These are phyloP conservation scores for Zygosaccharomyces pseudobailii DNA, from an alignment of 1,139 yeast species.

Conservation along the genomic window DNA sequence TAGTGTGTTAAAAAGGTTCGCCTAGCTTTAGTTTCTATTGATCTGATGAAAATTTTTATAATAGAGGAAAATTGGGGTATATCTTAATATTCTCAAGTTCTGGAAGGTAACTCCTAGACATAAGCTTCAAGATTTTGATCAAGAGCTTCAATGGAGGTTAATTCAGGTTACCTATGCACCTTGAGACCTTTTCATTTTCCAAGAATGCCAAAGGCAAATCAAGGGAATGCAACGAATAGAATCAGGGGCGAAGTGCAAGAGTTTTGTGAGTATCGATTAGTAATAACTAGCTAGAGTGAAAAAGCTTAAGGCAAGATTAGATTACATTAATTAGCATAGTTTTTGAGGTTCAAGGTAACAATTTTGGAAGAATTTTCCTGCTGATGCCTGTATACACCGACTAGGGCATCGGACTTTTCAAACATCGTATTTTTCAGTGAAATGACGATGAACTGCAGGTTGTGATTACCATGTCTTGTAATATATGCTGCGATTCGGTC, in stretches of 20 bases:
- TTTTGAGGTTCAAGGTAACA: conserved; percentile 65
- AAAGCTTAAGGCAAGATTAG: not conserved
- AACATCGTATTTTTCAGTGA: conserved; percentile 83
- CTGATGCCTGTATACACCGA: conserved; percentile 90
- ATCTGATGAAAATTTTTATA: not conserved
- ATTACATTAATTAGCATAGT: conserved; percentile 42
- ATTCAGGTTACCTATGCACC: not conserved
- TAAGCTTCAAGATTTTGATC: not conserved
- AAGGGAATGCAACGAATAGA: not conserved
- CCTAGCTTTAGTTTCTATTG: not conserved
- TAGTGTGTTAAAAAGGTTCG: not conserved
- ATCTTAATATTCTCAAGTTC: too few species aligned
- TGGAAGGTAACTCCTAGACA: too few species aligned
- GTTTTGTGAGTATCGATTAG: not conserved
- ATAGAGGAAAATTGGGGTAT: too few species aligned
- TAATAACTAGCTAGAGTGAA: not conserved
- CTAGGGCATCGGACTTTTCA: conserved; percentile 84
- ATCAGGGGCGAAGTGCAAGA: not conserved
- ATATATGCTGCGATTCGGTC: conserved; percentile 81
- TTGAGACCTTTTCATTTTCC: not conserved
- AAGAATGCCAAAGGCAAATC: conserved; percentile 2
- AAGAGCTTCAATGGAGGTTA: too few species aligned
- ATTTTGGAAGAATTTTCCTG: conserved; percentile 69
- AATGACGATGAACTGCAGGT: conserved; percentile 88
- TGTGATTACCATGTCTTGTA: conserved; percentile 66